Conservation (phyloP, 2,329 filamentous ascomycete genomes). For the Calonectria hawksworthii region DNA sequence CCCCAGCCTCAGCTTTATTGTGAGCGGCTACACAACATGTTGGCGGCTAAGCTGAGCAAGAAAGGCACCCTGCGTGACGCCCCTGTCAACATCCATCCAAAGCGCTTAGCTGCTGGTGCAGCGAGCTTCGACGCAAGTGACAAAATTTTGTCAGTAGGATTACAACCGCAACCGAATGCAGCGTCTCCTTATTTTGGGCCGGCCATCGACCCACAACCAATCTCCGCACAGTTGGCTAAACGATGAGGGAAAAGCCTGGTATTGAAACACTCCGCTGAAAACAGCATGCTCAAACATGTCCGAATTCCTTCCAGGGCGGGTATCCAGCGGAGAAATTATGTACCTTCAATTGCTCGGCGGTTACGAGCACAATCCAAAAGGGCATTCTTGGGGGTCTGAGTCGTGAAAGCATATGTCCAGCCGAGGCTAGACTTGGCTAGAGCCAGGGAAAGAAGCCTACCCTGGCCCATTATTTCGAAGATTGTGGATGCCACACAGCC, state of each 20-base stretch:
- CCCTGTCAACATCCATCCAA: background rate
- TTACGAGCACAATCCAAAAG: background rate
- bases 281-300: background rate
- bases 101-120: constrained; percentile 21
- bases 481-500: constrained; percentile 3
- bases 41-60: constrained; percentile 15
- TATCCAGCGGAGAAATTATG: background rate
- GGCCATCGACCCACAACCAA: background rate
- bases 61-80: constrained; percentile 6
- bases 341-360: background rate
- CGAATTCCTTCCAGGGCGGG: background rate
- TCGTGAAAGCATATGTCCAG: background rate
- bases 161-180: background rate
- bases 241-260: background rate
- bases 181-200: background rate
- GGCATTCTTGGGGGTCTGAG: background rate
- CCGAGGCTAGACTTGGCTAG: background rate
- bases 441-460: background rate
- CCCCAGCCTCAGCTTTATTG: constrained; percentile 19
- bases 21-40: constrained; percentile 11
- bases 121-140: background rate
- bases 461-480: constrained; percentile 14
- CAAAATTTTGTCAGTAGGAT: background rate
- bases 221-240: background rate
- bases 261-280: background rate